These are phyloP conservation scores for Puya raimondii DNA, from an alignment of 176 grass and related monocot genomes.

Conservation along the genomic window DNA sequence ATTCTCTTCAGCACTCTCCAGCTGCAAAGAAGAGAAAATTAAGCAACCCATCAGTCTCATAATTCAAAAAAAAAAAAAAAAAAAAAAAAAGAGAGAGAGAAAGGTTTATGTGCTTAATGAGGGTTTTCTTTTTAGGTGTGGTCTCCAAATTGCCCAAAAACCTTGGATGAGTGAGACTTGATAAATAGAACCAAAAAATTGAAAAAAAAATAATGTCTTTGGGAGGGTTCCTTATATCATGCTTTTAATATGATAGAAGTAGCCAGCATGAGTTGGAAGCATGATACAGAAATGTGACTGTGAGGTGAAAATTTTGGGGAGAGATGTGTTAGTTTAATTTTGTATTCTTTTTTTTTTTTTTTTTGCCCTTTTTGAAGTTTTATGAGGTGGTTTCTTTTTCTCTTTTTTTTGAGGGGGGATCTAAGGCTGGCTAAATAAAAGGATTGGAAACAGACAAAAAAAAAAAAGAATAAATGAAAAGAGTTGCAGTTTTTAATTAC, in stretches of 20 bases:
- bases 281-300: background rate
- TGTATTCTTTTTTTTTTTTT: too few relatives aligned
- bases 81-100: background rate
- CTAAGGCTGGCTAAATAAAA: background rate
- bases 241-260: background rate
- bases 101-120: background rate
- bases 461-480: background rate
- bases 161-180: background rate
- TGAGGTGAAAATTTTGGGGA: background rate
- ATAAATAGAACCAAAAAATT: too few relatives aligned
- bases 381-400: background rate
- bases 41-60: slow-evolving; percentile 21
- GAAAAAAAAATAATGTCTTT: too few relatives aligned
- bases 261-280: background rate
- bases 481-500: background rate
- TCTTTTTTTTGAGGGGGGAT: background rate
- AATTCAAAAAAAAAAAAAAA: too few relatives aligned
- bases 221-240: background rate
- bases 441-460: background rate
- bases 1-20: slow-evolving; percentile 32
- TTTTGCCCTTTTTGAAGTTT: background rate
- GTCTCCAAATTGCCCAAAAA: background rate
- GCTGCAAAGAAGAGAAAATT: slow-evolving; percentile 64
- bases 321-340: background rate
- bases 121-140: background rate